phyloP scores from a whole-genome alignment of 768 basidiomycete species.

The Cantharellus cinnabarinus region DNA sequence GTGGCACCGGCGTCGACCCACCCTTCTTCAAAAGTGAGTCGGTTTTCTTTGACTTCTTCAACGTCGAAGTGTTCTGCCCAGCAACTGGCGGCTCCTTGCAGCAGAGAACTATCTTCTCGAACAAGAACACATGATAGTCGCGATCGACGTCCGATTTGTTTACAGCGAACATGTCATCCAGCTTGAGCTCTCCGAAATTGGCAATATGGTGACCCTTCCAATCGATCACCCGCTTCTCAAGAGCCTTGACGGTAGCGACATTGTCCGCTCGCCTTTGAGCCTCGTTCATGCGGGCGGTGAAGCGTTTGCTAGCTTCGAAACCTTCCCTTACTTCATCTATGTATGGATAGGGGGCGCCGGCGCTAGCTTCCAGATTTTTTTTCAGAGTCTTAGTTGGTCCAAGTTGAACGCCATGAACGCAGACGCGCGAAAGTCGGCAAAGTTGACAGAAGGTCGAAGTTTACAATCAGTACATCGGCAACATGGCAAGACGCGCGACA shows the following conservation, averaged over 20 bases:
- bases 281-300: conserved; percentile 92
- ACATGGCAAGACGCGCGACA: background rate
- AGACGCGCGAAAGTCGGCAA: background rate
- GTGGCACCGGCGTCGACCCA: conserved; percentile 13
- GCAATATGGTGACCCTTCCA: conserved; percentile 97
- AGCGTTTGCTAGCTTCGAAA: conserved; percentile 70
- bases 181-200: conserved; percentile 82
- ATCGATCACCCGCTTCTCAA: conserved; percentile 76
- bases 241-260: conserved; percentile 67
- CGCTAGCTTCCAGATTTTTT: conserved; percentile 10
- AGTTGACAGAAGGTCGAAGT: too few species aligned
- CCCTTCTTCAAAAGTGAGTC: conserved; percentile 74
- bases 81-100: conserved; percentile 64
- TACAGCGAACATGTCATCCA: conserved; percentile 90
- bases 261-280: conserved; percentile 85
- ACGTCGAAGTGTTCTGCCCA: conserved; percentile 19
- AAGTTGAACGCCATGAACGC: background rate
- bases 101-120: conserved; percentile 96
- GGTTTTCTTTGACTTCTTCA: conserved; percentile 30
- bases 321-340: conserved; percentile 71
- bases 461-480: too few species aligned
- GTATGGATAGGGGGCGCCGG: conserved; percentile 28
- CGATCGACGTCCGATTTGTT: conserved; percentile 92
- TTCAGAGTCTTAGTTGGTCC: conserved; percentile 12
- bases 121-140: conserved; percentile 96